phyloP scores from a whole-genome alignment of 2,329 filamentous ascomycete genomes.

The Colletotrichum navitas region DNA sequence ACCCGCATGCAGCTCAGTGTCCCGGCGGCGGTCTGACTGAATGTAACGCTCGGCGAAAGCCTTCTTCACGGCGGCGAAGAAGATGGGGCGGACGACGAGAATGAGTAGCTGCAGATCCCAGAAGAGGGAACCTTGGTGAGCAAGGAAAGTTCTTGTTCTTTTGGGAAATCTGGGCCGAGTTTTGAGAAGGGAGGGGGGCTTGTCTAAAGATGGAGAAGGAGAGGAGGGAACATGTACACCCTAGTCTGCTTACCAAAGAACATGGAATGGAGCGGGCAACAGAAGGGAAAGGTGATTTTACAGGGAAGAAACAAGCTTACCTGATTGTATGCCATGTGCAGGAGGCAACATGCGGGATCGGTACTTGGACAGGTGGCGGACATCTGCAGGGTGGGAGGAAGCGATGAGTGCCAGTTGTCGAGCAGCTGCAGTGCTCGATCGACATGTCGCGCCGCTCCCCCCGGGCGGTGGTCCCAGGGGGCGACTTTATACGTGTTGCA shows the following conservation, averaged over 20 bases:
- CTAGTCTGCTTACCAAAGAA: slow-evolving; percentile 11
- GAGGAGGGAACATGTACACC: not conserved
- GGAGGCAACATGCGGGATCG: slow-evolving; percentile 58
- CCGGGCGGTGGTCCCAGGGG: slow-evolving; percentile 46
- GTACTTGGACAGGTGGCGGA: slow-evolving; percentile 51
- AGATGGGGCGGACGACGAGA: slow-evolving; percentile 61
- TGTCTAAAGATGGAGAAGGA: not conserved
- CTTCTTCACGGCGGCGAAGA: slow-evolving; percentile 62
- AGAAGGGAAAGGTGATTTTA: not conserved
- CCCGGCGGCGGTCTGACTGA: slow-evolving; percentile 45
- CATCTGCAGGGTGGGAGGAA: slow-evolving; percentile 56
- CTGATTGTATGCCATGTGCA: slow-evolving; percentile 63
- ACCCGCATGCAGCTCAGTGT: slow-evolving; percentile 48
- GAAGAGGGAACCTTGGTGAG: not conserved
- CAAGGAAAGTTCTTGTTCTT: slow-evolving; percentile 10
- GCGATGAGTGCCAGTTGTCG: slow-evolving; percentile 54
- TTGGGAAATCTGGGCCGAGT: not conserved
- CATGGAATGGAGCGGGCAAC: slow-evolving; percentile 47
- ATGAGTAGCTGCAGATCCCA: slow-evolving; percentile 58
- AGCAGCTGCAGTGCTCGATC: slow-evolving; percentile 58
- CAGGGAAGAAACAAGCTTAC: slow-evolving; percentile 31
- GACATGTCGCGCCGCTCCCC: slow-evolving; percentile 50
- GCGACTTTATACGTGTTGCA: slow-evolving; percentile 60
- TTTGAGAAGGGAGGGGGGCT: not conserved
- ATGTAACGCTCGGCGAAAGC: slow-evolving; percentile 58